Conservation (phyloP, 1,284 basidiomycete species). For the Ustilago sp. region DNA sequence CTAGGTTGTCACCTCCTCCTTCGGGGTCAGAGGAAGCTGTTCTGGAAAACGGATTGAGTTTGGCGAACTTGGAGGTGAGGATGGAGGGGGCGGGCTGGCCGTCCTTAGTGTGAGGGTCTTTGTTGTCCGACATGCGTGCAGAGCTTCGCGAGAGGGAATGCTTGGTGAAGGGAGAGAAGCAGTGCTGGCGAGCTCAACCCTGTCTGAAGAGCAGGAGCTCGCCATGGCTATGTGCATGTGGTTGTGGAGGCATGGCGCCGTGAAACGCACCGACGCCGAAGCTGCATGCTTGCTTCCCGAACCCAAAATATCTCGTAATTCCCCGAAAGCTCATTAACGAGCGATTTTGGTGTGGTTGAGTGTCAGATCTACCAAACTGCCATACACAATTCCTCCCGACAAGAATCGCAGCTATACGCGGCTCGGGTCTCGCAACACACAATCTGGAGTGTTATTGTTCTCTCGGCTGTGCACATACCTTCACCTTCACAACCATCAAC, state of each 20-base stretch:
- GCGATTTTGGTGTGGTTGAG: conserved; percentile 6
- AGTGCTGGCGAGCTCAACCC: too few species aligned
- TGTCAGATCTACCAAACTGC: neutral
- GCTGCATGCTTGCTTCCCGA: neutral
- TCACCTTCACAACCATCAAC: neutral
- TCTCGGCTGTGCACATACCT: neutral
- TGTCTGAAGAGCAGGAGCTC: neutral
- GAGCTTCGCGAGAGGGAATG: too few species aligned
- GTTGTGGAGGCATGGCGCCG: neutral
- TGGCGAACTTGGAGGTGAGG: conserved; percentile 55
- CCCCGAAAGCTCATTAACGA: neutral
- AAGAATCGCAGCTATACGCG: neutral
- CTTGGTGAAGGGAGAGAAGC: too few species aligned
- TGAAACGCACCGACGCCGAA: neutral
- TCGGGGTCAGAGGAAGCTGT: conserved; percentile 48
- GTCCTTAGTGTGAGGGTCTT: conserved; percentile 43
- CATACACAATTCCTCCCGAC: neutral
- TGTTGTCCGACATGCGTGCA: conserved; percentile 27
- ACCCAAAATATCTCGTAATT: neutral
- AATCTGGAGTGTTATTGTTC: conserved; percentile 2
- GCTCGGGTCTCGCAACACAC: conserved; percentile 12
- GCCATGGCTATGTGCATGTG: neutral
- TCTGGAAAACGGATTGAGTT: conserved; percentile 56
- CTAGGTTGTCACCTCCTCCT: conserved; percentile 55
- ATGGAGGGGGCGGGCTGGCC: conserved; percentile 39